Evolutionary conservation across 129 eudicot genomes (phyloP).

Genomic region (Escallonia herrerae): DNA sequence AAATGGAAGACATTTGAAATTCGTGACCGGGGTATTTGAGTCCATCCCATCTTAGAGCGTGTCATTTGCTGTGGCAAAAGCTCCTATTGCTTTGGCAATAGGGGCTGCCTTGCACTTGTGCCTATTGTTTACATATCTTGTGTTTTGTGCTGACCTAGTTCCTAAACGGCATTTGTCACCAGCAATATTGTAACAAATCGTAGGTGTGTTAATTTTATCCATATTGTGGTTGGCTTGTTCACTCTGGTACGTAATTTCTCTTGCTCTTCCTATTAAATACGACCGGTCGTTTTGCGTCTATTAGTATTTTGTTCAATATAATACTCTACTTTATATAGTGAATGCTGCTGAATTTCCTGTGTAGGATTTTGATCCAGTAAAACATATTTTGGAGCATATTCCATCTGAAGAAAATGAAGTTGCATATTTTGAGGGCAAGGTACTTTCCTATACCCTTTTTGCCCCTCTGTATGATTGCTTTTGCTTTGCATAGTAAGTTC

Average conservation of each 20-base stretch:
- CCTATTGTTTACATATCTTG: no score
- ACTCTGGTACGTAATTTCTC: neutral
- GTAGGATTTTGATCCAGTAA: slow-evolving; percentile 85
- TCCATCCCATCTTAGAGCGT: no score
- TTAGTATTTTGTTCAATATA: neutral
- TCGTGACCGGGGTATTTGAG: no score
- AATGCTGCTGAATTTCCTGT: slow-evolving; percentile 23
- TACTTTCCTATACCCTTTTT: slow-evolving; percentile 15
- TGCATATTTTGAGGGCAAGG: slow-evolving; percentile 76
- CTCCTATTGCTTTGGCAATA: no score
- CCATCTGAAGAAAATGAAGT: slow-evolving; percentile 70
- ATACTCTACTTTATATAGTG: neutral
- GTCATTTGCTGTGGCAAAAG: no score
- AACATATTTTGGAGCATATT: slow-evolving; percentile 66
- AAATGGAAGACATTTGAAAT: no score
- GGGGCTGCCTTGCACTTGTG: no score
- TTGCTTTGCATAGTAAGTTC: no score
- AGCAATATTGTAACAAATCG: neutral
- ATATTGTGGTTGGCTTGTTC: slow-evolving; percentile 8
- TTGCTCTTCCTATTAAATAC: neutral
- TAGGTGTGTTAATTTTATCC: neutral
- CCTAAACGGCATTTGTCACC: no score
- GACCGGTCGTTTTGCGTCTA: neutral
- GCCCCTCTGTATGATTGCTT: neutral
- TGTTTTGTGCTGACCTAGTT: no score